A percentile compares a stretch with the other conserved stretches of the same genome.
Evolutionary conservation across 768 basidiomycete species (phyloP).

Genomic region (Mycena rebaudengoi): DNA sequence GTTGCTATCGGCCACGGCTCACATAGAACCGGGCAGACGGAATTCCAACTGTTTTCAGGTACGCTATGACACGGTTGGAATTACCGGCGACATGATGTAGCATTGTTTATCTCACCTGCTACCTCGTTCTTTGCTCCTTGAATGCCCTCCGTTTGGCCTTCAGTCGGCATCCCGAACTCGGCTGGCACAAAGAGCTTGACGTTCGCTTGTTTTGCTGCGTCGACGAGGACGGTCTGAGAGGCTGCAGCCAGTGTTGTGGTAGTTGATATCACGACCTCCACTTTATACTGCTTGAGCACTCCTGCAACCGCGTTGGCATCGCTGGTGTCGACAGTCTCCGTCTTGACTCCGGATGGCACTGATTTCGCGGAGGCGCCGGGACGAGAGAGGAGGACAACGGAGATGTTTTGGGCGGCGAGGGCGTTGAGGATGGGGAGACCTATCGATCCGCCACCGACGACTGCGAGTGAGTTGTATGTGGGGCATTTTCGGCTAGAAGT

Average conservation of each 20-base stretch:
- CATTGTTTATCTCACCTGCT: slow-evolving; percentile 32
- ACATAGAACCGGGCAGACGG: slow-evolving; percentile 42
- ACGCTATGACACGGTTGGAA: slow-evolving; percentile 24
- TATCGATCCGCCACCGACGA: slow-evolving; percentile 17
- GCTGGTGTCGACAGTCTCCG: slow-evolving; percentile 36
- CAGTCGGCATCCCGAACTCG: slow-evolving; percentile 46
- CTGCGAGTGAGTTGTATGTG: not conserved
- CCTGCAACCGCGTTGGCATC: slow-evolving; percentile 33
- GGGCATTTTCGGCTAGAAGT: no score
- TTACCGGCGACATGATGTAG: not conserved
- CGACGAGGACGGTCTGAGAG: slow-evolving; percentile 35
- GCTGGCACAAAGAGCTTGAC: slow-evolving; percentile 48
- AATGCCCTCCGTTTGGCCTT: slow-evolving; percentile 39
- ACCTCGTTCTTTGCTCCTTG: slow-evolving; percentile 35
- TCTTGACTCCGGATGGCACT: slow-evolving; percentile 28
- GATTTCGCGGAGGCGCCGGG: not conserved
- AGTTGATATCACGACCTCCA: slow-evolving; percentile 45
- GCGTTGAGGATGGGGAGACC: slow-evolving; percentile 41
- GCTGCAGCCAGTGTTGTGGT: slow-evolving; percentile 34
- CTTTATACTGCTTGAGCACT: slow-evolving; percentile 37
- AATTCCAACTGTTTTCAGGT: slow-evolving; percentile 38
- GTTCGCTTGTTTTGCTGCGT: slow-evolving; percentile 45
- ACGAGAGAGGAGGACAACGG: slow-evolving; percentile 24
- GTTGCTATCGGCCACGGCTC: slow-evolving; percentile 11
- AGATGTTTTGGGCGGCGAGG: slow-evolving; percentile 58